Base-by-base conservation (phyloP, 1,284 basidiomycete genomes). In the Pseudozyma thailandica region DNA sequence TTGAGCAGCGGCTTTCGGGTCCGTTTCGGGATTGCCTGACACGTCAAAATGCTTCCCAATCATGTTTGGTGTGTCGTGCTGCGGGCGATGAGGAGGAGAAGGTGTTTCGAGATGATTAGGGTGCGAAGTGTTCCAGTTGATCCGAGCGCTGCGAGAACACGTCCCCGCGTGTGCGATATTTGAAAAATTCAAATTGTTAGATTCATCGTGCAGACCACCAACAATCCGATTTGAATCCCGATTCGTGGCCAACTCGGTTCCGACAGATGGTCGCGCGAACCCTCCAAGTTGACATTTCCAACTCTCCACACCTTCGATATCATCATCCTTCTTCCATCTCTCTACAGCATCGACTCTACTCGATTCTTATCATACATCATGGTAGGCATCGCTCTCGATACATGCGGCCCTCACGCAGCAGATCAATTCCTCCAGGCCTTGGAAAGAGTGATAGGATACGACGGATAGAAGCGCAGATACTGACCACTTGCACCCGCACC, bases 1-100 rank as follows among this genome's bases (percentile, higher is more conserved):
- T 13, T 62, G 57, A 9, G 62, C 66, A 3, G 75, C 69, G 4
- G 77, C 69, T n/a, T 55, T 72, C 9, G 55, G 51, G 28, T 66
- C 57, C 5, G 53, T 57, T 6, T 52, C 35, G 13, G 70, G 63
- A n/a, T 65, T 49, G n/a, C 62, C 69, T 13, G 54, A 49, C 0
- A 65, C 62, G 13, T 47, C n/a, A 20, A 72, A 62, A 9, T 31
- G 16, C 6, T 33, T 13, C 23, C 39, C 35, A 16, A 35, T 13
- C 66, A 63, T 70, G 20, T 15, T 38, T n/a, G 46, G 15, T 20
- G 25, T 28, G 15, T 16, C 20, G 18, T 21, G n/a, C 21, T 44
- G 41, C 21, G 38, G 26, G 27, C 16, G 47, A 28, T 25, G 35
- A 23, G 23, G 18, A 30, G 27, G 16, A 16, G 23, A 13, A 35